These are phyloP conservation scores for Colletotrichum sp. DNA, from an alignment of 2,329 filamentous ascomycete genomes.

Conservation along the genomic window DNA sequence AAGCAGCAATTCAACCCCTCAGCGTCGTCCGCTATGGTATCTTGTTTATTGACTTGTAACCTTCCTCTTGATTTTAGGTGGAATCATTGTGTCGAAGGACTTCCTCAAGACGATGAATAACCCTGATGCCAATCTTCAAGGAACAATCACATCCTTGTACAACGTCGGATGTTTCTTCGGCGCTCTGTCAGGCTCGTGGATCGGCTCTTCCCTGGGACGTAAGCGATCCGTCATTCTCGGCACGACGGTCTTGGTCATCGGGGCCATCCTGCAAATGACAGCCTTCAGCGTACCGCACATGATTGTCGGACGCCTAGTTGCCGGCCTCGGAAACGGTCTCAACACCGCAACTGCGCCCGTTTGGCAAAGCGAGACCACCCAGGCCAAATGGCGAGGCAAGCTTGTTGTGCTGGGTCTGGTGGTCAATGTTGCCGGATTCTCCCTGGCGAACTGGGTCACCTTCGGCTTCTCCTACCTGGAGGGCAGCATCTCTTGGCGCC, in stretches of 20 bases:
- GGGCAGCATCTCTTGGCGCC: not conserved
- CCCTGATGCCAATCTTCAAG: not conserved
- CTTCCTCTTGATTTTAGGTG: not conserved
- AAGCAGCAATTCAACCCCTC: accelerated
- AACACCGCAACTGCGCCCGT: not conserved
- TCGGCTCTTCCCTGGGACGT: not conserved
- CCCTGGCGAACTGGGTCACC: not conserved
- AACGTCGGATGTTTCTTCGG: not conserved
- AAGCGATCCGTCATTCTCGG: not conserved
- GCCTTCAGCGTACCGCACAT: not conserved
- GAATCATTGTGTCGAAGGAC: not conserved
- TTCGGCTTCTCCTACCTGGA: not conserved
- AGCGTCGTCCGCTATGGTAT: accelerated
- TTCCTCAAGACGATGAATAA: not conserved
- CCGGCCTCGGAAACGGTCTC: not conserved
- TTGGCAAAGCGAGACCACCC: not conserved
- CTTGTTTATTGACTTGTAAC: accelerated
- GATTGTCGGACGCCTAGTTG: not conserved
- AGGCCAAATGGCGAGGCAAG: not conserved
- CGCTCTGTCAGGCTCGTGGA: not conserved
- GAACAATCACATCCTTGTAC: not conserved
- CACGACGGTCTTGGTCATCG: not conserved
- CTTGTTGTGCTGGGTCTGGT: not conserved
- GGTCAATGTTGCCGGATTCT: not conserved
- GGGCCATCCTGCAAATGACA: not conserved